Evolutionary conservation across 495 filamentous ascomycete genomes (phyloP), one percentile per base, ranked within the genome.

Genomic region (Lichina pygmaea): DNA sequence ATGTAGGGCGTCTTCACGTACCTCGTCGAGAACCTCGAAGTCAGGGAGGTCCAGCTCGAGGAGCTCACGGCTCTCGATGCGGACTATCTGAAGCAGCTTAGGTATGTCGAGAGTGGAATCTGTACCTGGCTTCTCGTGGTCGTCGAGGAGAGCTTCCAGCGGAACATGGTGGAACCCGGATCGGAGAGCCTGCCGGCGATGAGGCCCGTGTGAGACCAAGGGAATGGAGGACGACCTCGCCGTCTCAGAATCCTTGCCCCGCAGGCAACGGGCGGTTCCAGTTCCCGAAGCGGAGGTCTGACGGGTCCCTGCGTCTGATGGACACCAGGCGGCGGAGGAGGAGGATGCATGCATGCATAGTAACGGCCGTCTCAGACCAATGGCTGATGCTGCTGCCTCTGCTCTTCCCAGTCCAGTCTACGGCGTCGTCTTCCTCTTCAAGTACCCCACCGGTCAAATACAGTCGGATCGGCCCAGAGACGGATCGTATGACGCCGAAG

Each of bases 381-480:
- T 49, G 24, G 41, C 37, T 32, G 34, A 37, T 42, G 41, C 44
- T 39, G 30, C 41, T 36, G 10, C 42, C 42, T 43, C 32, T 46
- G 41, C 46, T 6, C 16, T 36, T 33, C 41, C 45, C 33, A 77
- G 79, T 50, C 79, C 83, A 39, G 72, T 93, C 50, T 93, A 95
- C 64, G 89, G 89, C 58, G 85, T 95, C 51, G 94, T 99, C 58
- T 95, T 99, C 64, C 83, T 99, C 58, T 99, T 99, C 75, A 95
- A 93, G 66, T 99, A 81, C 64, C 82, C 78, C 17, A 81, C 78
- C 40, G 78, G 81, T 58, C 65, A 73, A 47, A 71, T 70, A 45
- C 55, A 62, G 38, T 59, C 64, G 47, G 68, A 75, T 46, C 67
- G 71, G 16, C 78, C 81, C 38, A 58, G 65, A 37, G 80, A 93